Evolutionary conservation across 2,329 filamentous ascomycete genomes (phyloP).

Genomic region (Zymoseptoria tritici): DNA sequence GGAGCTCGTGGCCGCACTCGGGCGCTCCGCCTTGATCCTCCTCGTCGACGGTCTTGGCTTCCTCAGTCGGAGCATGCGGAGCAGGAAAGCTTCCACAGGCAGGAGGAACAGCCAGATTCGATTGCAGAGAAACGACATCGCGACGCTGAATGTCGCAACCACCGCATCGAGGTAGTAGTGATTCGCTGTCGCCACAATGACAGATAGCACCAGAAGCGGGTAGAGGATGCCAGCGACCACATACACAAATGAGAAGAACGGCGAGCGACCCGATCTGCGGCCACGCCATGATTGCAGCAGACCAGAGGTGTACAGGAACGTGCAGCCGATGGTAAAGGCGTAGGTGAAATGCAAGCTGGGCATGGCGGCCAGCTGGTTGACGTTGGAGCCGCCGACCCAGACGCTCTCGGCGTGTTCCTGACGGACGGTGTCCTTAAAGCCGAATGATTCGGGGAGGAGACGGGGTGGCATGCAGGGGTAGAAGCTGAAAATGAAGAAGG

Average conservation of each 20-base stretch:
- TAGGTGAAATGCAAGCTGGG: constrained; percentile 50
- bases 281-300: constrained; percentile 32
- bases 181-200: constrained; percentile 57
- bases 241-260: constrained; percentile 26
- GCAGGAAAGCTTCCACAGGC: constrained; percentile 45
- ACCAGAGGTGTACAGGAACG: constrained; percentile 47
- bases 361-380: constrained; percentile 42
- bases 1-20: neutral
- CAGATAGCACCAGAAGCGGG: constrained; percentile 37
- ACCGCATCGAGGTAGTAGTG: constrained; percentile 53
- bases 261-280: constrained; percentile 28
- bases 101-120: constrained; percentile 44
- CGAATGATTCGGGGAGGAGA: constrained; percentile 38
- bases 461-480: constrained; percentile 49
- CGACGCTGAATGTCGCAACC: constrained; percentile 43
- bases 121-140: constrained; percentile 43
- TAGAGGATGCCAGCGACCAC: constrained; percentile 38
- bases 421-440: constrained; percentile 42
- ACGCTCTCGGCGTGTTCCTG: constrained; percentile 41
- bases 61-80: constrained; percentile 43
- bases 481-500: constrained; percentile 46
- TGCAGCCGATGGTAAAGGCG: constrained; percentile 45
- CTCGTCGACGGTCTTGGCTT: constrained; percentile 49
- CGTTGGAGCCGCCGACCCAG: constrained; percentile 40
- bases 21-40: neutral